Evolutionary conservation across 192 early-diverging fungal species (phyloP), one percentile per base, ranked within the genome.

Genomic region (Backusella psychrophila): DNA sequence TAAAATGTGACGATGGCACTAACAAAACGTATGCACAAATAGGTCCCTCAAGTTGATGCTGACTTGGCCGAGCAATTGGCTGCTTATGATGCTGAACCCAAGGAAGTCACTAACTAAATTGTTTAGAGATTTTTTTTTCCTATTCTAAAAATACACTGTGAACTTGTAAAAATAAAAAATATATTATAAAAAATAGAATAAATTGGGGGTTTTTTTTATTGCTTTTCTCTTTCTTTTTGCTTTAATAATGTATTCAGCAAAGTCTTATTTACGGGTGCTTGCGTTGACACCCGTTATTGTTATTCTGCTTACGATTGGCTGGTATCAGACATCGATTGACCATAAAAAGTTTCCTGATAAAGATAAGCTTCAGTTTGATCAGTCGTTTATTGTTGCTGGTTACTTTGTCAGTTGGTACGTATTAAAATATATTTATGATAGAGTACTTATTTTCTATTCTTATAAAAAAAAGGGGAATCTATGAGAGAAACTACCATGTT

Each of bases 401-500:
- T 83, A 83, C 36, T 83, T 83, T 69, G 72, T 72, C 38, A 80
- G 80, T 31, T 83, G 82, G 82, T 33, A 33, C 2, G 3, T 33
- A 33, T 33, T 33, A 3, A 33, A 33, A 33, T 3, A 33, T 33
- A 33, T 33, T 33, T 33, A 33, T 33, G 3, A 33, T 33, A 3
- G 33, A 33, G 33, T 33, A 33, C 33, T 33, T 33, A 33, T 33
- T 33, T 33, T 33, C 33, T 33, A 33, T 33, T 33, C 1, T 33
- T 33, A 1, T 33, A 33, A 33, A 33, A 46, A 68, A 69, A 73
- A 83, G 94, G 94, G 87, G 87, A 8, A 93, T 94, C 44, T 95
- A 95, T 79, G 90, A 83, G 78, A 84, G 92, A 79, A 83, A 83
- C 38, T 91, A 87, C 77, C 85, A 85, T 69, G 92, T 93, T 15